Base-by-base conservation (phyloP, 31 red algal genomes). In the Asparagopsis taxiformis region DNA sequence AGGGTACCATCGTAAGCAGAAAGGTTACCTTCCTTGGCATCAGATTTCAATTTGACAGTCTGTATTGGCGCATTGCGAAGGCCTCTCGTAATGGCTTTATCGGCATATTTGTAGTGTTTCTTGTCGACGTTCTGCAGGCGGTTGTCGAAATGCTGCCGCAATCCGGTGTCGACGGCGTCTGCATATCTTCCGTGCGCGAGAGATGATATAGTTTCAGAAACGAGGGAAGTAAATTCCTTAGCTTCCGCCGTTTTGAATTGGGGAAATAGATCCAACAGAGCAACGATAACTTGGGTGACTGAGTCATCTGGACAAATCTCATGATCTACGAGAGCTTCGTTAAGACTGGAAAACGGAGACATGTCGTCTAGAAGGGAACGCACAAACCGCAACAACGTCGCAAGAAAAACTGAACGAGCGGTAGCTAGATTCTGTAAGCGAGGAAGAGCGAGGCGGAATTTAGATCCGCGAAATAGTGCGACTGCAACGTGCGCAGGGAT, bases 91-190 rank as follows among this genome's bases (percentile, higher is more conserved):
- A 80, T n/a, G 0, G 43, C 36, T 16, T 69, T 22, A 33, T 80
- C 63, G 10, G 69, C 43, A 31, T 68, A 7, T 3, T 55, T 22
- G 48, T 80, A 80, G 0, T 38, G 55, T 17, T 30, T 2, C 1
- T 31, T 29, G 21, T 15, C 17, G 23, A 31, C 53, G 17, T 59
- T 59, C 29, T 50, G 23, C 24, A 36, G 48, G 32, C 76, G 39
- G 21, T 31, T n/a, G 28, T 69, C 49, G 52, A 61, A 80, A 70
- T 80, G 76, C 10, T 69, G 28, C 16, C 63, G 39, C 32, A 80
- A 46, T 6, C 43, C 76, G 24, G 10, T n/a, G 46, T 80, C 76
- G 4, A 70, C 63, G 2, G 62, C 62, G 15, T 37, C 43, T 32
- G 76, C 64, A 61, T 59, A 80, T 10, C 55, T 26, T 9, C 76